A percentile compares a stretch with the other conserved stretches of the same genome.
These are phyloP conservation scores for Amanita pallidorosea DNA, from an alignment of 768 basidiomycete genomes.

Conservation along the genomic window DNA sequence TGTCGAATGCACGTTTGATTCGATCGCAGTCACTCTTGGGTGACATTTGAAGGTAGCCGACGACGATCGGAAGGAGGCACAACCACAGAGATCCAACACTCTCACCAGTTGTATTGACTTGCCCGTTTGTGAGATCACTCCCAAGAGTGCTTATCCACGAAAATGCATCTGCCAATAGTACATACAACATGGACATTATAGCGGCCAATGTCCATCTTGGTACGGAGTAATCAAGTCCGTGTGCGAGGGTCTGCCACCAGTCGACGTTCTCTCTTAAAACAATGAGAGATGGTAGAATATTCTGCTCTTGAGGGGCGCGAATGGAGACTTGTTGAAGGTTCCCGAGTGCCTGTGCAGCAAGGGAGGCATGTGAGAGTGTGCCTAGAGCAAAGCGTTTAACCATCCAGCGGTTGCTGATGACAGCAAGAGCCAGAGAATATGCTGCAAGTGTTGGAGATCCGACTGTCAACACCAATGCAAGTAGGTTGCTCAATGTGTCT, in stretches of 20 bases:
- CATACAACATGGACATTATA: slow-evolving; percentile 30
- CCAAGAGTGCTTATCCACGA: slow-evolving; percentile 16
- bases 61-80: no score
- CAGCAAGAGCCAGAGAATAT: slow-evolving; percentile 32
- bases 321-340: slow-evolving; percentile 33
- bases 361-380: slow-evolving; percentile 17
- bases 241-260: slow-evolving; percentile 27
- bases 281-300: slow-evolving; percentile 28
- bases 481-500: slow-evolving; percentile 28
- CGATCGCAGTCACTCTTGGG: no score
- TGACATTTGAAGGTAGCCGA: no score
- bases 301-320: slow-evolving; percentile 14
- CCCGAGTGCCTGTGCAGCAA: slow-evolving; percentile 23
- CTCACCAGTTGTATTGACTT: slow-evolving; percentile 20
- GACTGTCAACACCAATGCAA: slow-evolving; percentile 29
- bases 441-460: slow-evolving; percentile 34
- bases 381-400: slow-evolving; percentile 18
- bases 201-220: slow-evolving; percentile 28
- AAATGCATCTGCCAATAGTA: slow-evolving; percentile 31
- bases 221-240: slow-evolving; percentile 20
- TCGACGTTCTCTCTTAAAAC: slow-evolving; percentile 29
- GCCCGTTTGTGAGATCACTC: slow-evolving; percentile 3
- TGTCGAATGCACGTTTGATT: no score
- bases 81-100: slow-evolving; percentile 24
- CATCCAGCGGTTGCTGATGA: slow-evolving; percentile 33